Conservation (phyloP, 1,139 yeast species). For the Yamadazyma mexicana region DNA sequence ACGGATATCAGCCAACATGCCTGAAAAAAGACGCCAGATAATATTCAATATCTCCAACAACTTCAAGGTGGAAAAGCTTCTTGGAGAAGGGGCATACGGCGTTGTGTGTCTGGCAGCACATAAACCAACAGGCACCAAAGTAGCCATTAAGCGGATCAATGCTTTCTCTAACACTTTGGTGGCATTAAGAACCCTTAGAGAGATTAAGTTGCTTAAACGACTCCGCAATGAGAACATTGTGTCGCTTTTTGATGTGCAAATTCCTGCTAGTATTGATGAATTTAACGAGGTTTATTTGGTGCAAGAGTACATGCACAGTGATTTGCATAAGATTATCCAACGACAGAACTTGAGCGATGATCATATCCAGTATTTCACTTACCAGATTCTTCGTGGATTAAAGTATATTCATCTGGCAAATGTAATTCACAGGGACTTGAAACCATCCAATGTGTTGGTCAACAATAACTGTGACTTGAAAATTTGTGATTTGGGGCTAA, state of each 20-base stretch:
- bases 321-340: constrained; percentile 58
- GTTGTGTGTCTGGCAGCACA: constrained; percentile 43
- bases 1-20: neutral
- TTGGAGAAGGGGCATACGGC: constrained; percentile 51
- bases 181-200: constrained; percentile 44
- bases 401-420: constrained; percentile 63
- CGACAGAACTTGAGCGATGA: constrained; percentile 54
- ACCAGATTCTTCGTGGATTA: constrained; percentile 63
- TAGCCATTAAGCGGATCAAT: constrained; percentile 45
- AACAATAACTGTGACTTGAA: constrained; percentile 40
- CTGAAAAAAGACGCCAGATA: constrained; percentile 14
- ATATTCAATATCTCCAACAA: constrained; percentile 32
- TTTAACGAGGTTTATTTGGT: constrained; percentile 70
- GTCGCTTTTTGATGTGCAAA: constrained; percentile 38
- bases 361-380: constrained; percentile 67
- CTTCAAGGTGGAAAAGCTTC: constrained; percentile 42
- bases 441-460: constrained; percentile 38
- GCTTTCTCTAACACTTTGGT: constrained; percentile 40
- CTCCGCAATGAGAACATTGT: constrained; percentile 45
- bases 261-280: constrained; percentile 30
- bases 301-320: constrained; percentile 73
- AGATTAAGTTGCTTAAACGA: constrained; percentile 35
- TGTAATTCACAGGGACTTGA: constrained; percentile 42
- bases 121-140: constrained; percentile 36
- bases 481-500: constrained; percentile 58